phyloP scores from a whole-genome alignment of 192 early-diverging fungal genomes.

The Gonapodya sp. region DNA sequence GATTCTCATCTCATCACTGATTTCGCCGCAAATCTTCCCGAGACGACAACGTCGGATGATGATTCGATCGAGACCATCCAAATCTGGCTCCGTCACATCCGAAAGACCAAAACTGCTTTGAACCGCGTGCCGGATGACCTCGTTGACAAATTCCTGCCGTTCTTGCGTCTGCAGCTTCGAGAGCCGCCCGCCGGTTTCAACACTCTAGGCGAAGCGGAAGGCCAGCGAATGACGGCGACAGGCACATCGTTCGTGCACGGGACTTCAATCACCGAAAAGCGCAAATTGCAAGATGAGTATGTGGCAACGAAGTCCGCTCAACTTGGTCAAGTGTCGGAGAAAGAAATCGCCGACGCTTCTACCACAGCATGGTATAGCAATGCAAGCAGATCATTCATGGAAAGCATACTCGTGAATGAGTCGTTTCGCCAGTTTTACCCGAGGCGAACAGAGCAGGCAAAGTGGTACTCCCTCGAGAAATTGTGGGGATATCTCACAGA shows the following conservation, averaged over 20 bases:
- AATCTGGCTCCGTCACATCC: neutral
- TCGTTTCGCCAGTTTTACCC: neutral
- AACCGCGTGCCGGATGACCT: neutral
- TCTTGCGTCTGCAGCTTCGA: neutral
- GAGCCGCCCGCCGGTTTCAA: neutral
- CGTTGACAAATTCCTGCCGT: neutral
- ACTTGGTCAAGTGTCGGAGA: neutral
- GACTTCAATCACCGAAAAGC: neutral
- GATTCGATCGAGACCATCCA: neutral
- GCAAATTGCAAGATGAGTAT: neutral
- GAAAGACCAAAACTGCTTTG: neutral
- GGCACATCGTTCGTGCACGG: neutral
- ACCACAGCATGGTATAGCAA: neutral
- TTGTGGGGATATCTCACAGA: neutral
- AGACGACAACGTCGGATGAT: neutral
- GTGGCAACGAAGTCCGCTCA: neutral
- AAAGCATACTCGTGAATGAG: neutral
- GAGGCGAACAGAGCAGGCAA: neutral
- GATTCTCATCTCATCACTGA: neutral
- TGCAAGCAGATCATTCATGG: neutral
- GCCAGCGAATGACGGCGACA: neutral
- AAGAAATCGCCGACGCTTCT: neutral
- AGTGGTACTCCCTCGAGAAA: neutral
- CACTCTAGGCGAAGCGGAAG: neutral
- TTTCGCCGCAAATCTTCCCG: neutral